Evolutionary conservation across 1,139 yeast genomes (phyloP), one percentile per base, ranked within the genome.

Genomic region (Arxiozyma slooffiae): DNA sequence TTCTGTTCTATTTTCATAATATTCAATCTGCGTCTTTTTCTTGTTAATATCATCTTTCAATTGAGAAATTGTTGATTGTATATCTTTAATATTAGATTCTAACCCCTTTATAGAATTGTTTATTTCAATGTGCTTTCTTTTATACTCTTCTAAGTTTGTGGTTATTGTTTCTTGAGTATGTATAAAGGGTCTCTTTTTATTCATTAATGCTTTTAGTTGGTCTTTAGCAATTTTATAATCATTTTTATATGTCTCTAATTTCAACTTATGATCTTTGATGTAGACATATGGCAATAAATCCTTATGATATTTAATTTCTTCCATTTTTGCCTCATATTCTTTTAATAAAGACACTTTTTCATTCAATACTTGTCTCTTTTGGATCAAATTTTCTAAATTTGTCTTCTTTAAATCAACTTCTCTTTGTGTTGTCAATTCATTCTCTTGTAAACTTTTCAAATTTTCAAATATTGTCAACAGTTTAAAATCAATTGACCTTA

Each of bases 401-500:
- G 52, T 63, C 54, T 60, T 68, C 30, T 51, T 64, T 16, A 59
- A 53, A 41, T 59, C 61, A 22, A 70, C 68, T 7, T 69, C 63
- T 3, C 61, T 50, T n/a, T 58, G 57, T 9, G 50, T 44, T 21
- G 60, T 56, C 16, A 69, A 66, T 58, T 86, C 89, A 17, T 78
- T 67, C 8, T 66, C 67, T 38, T 80, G 82, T 49, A 88, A 71
- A 26, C 70, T 61, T 53, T 77, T 77, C 58, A 92, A 95, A 53
- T 75, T 73, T 3, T 69, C 67, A 22, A 80, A 66, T 7, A 44
- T 43, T 2, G 46, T 51, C 9, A 62, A 51, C 55, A 90, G 68
- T 41, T 76, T 73, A 1, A 80, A 72, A 9, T 87, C 88, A 40
- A 89, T 77, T 0, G 97, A 89, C 51, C 95, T 72, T 62, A 89